phyloP scores from a whole-genome alignment of 495 filamentous ascomycete genomes.

The Aspergillus saccharolyticus region DNA sequence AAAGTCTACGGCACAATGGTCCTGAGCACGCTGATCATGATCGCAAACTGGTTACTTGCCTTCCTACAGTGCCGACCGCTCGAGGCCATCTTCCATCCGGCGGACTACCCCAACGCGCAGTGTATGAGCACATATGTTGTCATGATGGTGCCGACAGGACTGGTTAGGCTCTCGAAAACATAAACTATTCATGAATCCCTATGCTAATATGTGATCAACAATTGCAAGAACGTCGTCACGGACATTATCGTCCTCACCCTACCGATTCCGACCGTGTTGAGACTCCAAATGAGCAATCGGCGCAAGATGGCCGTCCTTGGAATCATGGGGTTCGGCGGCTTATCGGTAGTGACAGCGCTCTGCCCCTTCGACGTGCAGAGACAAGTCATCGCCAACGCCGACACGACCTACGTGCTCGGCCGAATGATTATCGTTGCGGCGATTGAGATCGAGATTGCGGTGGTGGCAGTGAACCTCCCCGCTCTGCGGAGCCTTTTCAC shows the following conservation, averaged over 20 bases:
- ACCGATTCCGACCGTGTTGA: slow-evolving; percentile 4
- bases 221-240: slow-evolving; percentile 4
- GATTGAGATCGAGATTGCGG: slow-evolving; percentile 25
- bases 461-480: slow-evolving; percentile 29
- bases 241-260: slow-evolving; percentile 7
- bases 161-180: neutral
- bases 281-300: neutral
- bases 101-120: neutral
- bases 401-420: slow-evolving; percentile 25
- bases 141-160: neutral
- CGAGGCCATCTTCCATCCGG: neutral
- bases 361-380: slow-evolving; percentile 21
- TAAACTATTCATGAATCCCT: neutral
- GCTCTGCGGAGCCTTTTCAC: slow-evolving; percentile 18
- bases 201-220: neutral
- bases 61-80: slow-evolving; percentile 8
- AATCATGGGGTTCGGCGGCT: slow-evolving; percentile 6
- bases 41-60: slow-evolving; percentile 5
- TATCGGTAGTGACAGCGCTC: slow-evolving; percentile 1
- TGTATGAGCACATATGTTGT: slow-evolving; percentile 2
- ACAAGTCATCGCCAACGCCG: slow-evolving; percentile 16
- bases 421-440: slow-evolving; percentile 29
- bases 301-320: slow-evolving; percentile 1
- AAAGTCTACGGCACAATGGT: slow-evolving; percentile 6
- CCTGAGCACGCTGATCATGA: neutral